Conservation (phyloP, 2,329 filamentous ascomycete species). For the Penicillium sp. region DNA sequence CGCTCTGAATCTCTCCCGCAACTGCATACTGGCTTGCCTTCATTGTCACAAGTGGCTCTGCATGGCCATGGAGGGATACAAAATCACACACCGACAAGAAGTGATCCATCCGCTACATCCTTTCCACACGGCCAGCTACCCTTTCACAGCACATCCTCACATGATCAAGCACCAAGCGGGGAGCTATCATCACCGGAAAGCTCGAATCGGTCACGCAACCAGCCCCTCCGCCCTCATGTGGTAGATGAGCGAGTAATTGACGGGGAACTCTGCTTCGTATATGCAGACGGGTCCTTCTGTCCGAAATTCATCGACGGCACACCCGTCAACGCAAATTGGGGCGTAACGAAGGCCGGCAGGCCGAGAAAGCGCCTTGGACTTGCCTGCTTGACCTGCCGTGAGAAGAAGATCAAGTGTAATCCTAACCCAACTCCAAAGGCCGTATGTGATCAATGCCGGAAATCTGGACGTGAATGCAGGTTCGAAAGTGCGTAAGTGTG, state of each 20-base stretch:
- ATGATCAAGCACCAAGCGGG: conserved; percentile 16
- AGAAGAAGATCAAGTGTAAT: conserved; percentile 98
- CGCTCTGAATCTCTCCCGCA: conserved; percentile 23
- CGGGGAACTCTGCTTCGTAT: conserved; percentile 79
- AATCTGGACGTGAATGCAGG: conserved; percentile 81
- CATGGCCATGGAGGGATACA: conserved; percentile 23
- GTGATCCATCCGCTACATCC: conserved; percentile 19
- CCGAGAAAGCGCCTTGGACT: conserved; percentile 87
- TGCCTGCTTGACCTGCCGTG: conserved; percentile 87
- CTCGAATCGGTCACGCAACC: conserved; percentile 13
- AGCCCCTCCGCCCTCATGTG: conserved; percentile 34
- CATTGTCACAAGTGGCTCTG: conserved; percentile 33
- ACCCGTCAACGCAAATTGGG: conserved; percentile 86
- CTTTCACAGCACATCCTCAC: conserved; percentile 15
- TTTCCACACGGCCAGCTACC: conserved; percentile 23
- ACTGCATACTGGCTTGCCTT: conserved; percentile 28
- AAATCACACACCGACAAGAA: conserved; percentile 22
- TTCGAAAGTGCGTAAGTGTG: conserved; percentile 78
- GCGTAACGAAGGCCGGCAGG: conserved; percentile 90
- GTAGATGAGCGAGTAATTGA: conserved; percentile 54
- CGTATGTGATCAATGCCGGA: conserved; percentile 83
- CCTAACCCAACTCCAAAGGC: conserved; percentile 66
- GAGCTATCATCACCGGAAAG: conserved; percentile 20
- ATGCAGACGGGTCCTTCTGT: conserved; percentile 80
- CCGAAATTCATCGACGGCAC: conserved; percentile 83